Evolutionary conservation across 2,329 filamentous ascomycete genomes (phyloP).

Genomic region (Fusarium goolgardi): DNA sequence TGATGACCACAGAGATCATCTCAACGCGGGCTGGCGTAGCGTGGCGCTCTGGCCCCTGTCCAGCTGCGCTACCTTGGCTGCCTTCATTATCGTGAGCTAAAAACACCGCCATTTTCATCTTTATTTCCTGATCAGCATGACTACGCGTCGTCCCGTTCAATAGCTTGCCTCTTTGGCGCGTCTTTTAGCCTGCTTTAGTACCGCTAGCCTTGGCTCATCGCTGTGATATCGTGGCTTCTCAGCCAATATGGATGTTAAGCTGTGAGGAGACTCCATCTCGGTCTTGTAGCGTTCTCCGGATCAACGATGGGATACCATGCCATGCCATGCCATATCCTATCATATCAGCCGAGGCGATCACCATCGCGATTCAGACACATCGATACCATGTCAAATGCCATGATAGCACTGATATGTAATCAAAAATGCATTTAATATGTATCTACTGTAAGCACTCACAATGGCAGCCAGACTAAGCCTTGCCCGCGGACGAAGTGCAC

Average conservation of each 20-base stretch:
- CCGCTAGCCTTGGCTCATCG: slow-evolving; percentile 8
- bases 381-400: not conserved
- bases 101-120: slow-evolving; percentile 21
- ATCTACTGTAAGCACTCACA: not conserved
- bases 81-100: slow-evolving; percentile 11
- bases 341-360: slow-evolving; percentile 8
- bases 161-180: slow-evolving; percentile 22
- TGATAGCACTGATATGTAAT: slow-evolving; percentile 3
- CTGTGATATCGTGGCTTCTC: slow-evolving; percentile 16
- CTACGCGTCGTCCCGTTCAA: slow-evolving; percentile 37
- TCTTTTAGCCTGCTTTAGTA: slow-evolving; percentile 13
- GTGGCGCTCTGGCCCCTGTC: slow-evolving; percentile 31
- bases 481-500: slow-evolving; percentile 18
- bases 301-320: slow-evolving; percentile 26
- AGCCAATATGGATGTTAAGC: slow-evolving; percentile 15
- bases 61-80: slow-evolving; percentile 29
- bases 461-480: slow-evolving; percentile 19
- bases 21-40: slow-evolving; percentile 15
- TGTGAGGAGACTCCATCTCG: slow-evolving; percentile 13
- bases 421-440: slow-evolving; percentile 4
- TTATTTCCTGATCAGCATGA: slow-evolving; percentile 13
- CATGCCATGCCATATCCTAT: not conserved
- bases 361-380: slow-evolving; percentile 16
- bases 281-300: slow-evolving; percentile 15
- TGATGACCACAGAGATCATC: not conserved